Evolutionary conservation across 306 rosid species (phyloP), one percentile per base, ranked within the genome.

Genomic region (Cicer bijugum): DNA sequence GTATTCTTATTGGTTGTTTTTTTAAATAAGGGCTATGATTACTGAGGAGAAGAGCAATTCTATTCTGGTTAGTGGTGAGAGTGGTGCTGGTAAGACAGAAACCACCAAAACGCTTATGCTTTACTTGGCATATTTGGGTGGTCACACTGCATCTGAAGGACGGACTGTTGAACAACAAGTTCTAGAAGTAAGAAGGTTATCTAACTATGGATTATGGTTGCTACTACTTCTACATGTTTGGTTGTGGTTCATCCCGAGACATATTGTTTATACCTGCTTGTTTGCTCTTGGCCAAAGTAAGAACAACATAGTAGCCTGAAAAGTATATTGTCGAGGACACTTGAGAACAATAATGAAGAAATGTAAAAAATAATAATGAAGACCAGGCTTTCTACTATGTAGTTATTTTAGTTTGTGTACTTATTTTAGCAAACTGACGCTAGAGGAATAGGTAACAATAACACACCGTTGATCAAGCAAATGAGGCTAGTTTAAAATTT

Each of bases 81-180:
- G 98, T 44, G 98, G 98, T 50, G 92, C 98, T 60, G 98, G 98
- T 72, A 90, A 92, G 86, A 92, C 98, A 23, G 98, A 92, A 85
- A 93, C 97, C 76, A 89, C 98, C 69, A 93, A 93, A 87, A 87
- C 89, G 96, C 92, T 93, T 75, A 90, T 93, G 98, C 86, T 81
- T 50, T 93, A 93, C 89, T 89, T 93, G 76, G 98, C 97, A 77
- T 90, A 57, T 87, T 82, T 93, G 82, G 98, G 97, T 64, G 97
- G 98, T 59, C 78, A 80, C 61, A 69, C 82, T 68, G 90, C 87
- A 67, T 74, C 90, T 69, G 93, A 85, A 85, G 93, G 98, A 67
- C 75, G 86, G 45, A 86, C 88, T 52, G 96, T 90, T 68, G 96
- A 93, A 80, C 89, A 85, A 80, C 91, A 93, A 88, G 96, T 93